Base-by-base conservation (phyloP, 257 asterid genomes). In the Fraxinus anomala region DNA sequence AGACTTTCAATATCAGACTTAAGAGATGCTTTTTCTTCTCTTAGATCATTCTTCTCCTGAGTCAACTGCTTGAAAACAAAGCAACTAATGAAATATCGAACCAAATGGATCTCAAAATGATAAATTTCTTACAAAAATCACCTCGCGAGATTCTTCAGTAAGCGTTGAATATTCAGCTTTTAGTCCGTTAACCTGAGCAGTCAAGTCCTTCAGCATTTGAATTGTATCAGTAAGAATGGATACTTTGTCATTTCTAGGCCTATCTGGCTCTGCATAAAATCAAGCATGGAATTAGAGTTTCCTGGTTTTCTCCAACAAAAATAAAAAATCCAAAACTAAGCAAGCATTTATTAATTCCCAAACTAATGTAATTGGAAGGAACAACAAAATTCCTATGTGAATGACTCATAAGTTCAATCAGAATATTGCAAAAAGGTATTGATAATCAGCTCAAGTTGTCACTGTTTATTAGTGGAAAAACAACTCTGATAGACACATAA, bases 191-290 rank as follows among this genome's bases (percentile, higher is more conserved):
- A 96, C 95, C 77, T 96, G 96, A 80, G 94, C 70, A 44, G 93
- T 85, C 88, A 94, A 86, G 42, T 94, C 99, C 89, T 94, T 94
- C 79, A 94, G 88, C 90, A 94, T 77, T 92, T 89, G 99, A 76
- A 94, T 72, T 5, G 99, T 89, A 77, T 96, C 99, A 23, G 85
- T 80, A 26, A 96, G 89, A 84, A 96, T 94, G 75, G 98, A 96
- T 78, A 97, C 99, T 88, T 94, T 96, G 84, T 96, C 99, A 80
- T 94, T 92, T 85, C 90, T 96, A 75, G 99, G 99, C 82, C 98
- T 88, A 75, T 94, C 96, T 19, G 99, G 97, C 88, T 96, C 99
- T 93, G 95, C 91, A 87, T 79, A 78, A 73, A 79, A 73, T 72
- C 59, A 80, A 40, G 76, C 40, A 39, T 26, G 23, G 68, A 42